phyloP scores from a whole-genome alignment of 2,329 filamentous ascomycete genomes.

The Reticulascus tulasneorum region DNA sequence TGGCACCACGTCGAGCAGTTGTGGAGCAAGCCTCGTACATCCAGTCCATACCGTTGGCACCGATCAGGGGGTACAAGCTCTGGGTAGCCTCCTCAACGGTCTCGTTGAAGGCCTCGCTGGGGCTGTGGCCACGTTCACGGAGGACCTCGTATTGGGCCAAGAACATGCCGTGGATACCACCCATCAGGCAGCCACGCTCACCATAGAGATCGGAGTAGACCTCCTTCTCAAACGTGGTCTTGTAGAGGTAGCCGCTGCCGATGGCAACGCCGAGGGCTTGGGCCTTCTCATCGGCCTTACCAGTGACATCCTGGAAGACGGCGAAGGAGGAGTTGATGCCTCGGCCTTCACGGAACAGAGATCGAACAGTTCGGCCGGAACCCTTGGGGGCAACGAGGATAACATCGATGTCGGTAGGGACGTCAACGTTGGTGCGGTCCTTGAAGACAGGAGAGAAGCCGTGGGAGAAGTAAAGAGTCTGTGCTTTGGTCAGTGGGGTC shows the following conservation, averaged over 20 bases:
- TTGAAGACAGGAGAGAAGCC: constrained; percentile 99
- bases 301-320: constrained; percentile 97
- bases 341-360: constrained; percentile 97
- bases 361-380: constrained; percentile 96
- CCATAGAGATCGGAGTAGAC: constrained; percentile 99
- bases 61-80: constrained; percentile 95
- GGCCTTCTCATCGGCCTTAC: constrained; percentile 97
- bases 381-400: constrained; percentile 99
- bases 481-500: constrained; percentile 2
- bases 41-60: constrained; percentile 99
- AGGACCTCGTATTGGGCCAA: constrained; percentile 99
- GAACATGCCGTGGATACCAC: constrained; percentile 99
- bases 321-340: constrained; percentile 99
- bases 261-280: constrained; percentile 94
- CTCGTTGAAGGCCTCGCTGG: constrained; percentile 99
- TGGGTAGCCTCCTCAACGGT: constrained; percentile 99
- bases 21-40: constrained; percentile 99
- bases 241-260: constrained; percentile 97
- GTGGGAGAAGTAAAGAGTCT: constrained; percentile 99
- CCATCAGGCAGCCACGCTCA: constrained; percentile 99
- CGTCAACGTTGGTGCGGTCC: constrained; percentile 97
- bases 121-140: constrained; percentile 95
- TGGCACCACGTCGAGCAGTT: constrained; percentile 94
- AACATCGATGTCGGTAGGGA: constrained; percentile 93
- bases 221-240: constrained; percentile 99